Percentiles rank a stretch among this genome's conserved stretches.
Evolutionary conservation across 805 yeast species (phyloP).

Genomic region (Lipomyces kockii): DNA sequence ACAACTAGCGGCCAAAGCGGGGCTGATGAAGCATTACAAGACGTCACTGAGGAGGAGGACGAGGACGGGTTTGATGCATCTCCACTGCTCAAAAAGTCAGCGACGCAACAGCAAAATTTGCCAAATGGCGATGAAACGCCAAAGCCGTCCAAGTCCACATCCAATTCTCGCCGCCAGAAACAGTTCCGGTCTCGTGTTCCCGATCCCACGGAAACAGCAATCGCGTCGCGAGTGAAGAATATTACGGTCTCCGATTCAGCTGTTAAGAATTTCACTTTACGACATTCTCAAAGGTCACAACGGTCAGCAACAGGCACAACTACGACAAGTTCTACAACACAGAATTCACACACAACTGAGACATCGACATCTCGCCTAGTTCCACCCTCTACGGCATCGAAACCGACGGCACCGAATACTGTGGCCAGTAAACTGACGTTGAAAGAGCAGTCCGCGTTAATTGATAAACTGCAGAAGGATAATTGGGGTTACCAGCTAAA

Average conservation of each 20-base stretch:
- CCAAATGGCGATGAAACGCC: neutral
- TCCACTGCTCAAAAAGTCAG: conserved; percentile 17
- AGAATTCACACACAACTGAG: conserved; percentile 5
- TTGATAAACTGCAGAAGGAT: conserved; percentile 39
- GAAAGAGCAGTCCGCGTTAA: conserved; percentile 37
- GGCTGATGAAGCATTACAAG: neutral
- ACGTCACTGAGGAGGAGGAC: conserved; percentile 17
- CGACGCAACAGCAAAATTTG: neutral
- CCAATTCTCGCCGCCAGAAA: conserved; percentile 3
- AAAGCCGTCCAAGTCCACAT: neutral
- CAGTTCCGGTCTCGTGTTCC: conserved; percentile 4
- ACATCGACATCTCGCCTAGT: conserved; percentile 4
- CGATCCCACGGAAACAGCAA: conserved; percentile 28
- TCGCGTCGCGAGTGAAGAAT: conserved; percentile 29
- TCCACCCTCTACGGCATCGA: neutral
- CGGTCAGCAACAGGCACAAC: neutral
- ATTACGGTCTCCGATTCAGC: conserved; percentile 34
- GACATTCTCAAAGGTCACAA: conserved; percentile 3
- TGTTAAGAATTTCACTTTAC: conserved; percentile 25
- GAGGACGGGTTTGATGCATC: conserved; percentile 22
- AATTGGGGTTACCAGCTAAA: conserved; percentile 38
- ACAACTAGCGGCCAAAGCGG: conserved; percentile 7
- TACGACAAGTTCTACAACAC: neutral
- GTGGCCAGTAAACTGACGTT: conserved; percentile 32
- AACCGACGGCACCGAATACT: conserved; percentile 17